Evolutionary conservation across 331 rosid genomes (phyloP), one percentile per base, ranked within the genome.

Genomic region (Pyracantha coccinea): DNA sequence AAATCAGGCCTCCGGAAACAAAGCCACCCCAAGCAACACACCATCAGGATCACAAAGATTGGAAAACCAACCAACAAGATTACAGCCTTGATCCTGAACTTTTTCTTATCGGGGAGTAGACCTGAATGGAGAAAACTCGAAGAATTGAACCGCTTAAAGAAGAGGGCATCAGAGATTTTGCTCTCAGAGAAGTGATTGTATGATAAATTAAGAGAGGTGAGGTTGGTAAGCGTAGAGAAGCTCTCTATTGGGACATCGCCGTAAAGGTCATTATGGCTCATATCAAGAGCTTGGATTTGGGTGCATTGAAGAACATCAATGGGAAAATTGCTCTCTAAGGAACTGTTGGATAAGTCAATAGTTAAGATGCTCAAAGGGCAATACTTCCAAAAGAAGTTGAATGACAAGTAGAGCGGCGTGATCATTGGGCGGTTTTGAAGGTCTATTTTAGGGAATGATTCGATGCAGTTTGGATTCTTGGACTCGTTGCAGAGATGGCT

Each of bases 401-500:
- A 91, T 6, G 96, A 88, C 85, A 91, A 78, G 75, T 88, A 90
- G 68, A 88, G 85, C 9, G 87, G 79, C 0, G 90, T 86, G 17
- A 85, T 73, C 63, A 57, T 80, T 0, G 92, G 92, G 13, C 83
- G 87, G 82, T 75, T 85, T 72, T 73, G 73, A 28, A 91, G 93
- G 79, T 91, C 89, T n/a, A 91, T 64, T 80, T 84, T 87, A 4
- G 90, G 86, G 78, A 91, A 91, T 2, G 93, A 77, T 6, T 91
- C 90, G 4, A 79, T 81, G 4, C 97, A 91, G 68, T 82, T 82
- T 4, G 92, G 92, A 62, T 89, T 89, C 64, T 76, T 83, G 8
- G 93, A 91, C 65, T 89, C 92, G 28, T 89, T 91, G 83, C 92
- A 91, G 21, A 91, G 89, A 81, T 87, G 92, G 72, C 92, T 85